These are phyloP conservation scores for Cryphonectria japonica DNA, from an alignment of 2,329 filamentous ascomycete species.

Conservation along the genomic window DNA sequence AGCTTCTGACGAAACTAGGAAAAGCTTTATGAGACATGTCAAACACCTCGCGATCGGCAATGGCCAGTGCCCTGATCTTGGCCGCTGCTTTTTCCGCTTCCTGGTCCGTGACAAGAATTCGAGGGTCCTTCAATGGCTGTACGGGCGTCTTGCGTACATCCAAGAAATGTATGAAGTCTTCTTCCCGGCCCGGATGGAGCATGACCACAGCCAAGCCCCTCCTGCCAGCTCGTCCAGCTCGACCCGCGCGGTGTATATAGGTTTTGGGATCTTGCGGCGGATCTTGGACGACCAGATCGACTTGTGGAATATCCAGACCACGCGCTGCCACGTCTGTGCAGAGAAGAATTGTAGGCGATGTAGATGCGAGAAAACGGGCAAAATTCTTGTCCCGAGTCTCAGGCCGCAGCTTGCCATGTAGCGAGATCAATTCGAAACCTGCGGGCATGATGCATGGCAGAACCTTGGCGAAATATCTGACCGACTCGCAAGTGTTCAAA, in stretches of 20 bases:
- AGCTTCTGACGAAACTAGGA: constrained; percentile 90
- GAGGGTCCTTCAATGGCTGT: constrained; percentile 60
- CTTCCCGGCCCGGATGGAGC: constrained; percentile 81
- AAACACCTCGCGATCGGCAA: constrained; percentile 68
- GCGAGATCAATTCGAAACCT: constrained; percentile 71
- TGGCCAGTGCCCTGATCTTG: constrained; percentile 42
- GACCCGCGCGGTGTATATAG: constrained; percentile 90
- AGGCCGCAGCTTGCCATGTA: constrained; percentile 91
- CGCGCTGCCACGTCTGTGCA: constrained; percentile 92
- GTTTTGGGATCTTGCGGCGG: constrained; percentile 85
- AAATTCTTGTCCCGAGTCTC: constrained; percentile 91
- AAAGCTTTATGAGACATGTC: constrained; percentile 92
- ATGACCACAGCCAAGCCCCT: constrained; percentile 85
- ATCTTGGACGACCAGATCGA: constrained; percentile 91
- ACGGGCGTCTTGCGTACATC: constrained; percentile 88
- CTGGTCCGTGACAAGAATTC: constrained; percentile 59
- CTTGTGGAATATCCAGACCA: constrained; percentile 87
- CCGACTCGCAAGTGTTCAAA: constrained; percentile 81
- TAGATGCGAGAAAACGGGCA: constrained; percentile 73
- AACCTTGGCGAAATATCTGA: constrained; percentile 89
- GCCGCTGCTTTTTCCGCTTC: constrained; percentile 55
- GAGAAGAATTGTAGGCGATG: constrained; percentile 77
- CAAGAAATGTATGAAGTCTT: constrained; percentile 87
- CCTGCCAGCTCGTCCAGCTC: constrained; percentile 86
- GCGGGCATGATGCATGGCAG: constrained; percentile 73